These are phyloP conservation scores for Cerrena zonata DNA, from an alignment of 1,284 basidiomycete species.

Conservation along the genomic window DNA sequence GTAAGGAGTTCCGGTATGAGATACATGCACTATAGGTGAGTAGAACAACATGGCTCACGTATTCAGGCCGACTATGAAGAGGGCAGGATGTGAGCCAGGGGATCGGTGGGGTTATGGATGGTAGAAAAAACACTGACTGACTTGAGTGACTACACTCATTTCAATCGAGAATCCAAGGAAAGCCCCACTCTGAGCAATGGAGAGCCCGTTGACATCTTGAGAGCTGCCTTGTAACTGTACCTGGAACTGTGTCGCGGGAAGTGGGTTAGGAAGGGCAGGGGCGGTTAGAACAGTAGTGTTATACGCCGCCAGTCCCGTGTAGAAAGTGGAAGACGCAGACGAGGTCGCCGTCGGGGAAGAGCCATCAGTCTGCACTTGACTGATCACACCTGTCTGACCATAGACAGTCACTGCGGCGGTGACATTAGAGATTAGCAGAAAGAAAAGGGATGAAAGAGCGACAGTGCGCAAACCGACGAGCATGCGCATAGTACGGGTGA, in stretches of 20 bases:
- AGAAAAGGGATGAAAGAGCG: not conserved
- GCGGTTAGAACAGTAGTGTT: constrained; percentile 14
- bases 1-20: too few relatives aligned
- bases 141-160: constrained; percentile 61
- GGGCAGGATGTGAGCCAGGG: not conserved
- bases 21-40: not conserved
- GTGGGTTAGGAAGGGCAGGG: constrained; percentile 16
- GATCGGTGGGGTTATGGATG: constrained; percentile 1
- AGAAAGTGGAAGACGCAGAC: not conserved
- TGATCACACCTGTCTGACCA: not conserved
- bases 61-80: constrained; percentile 45
- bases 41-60: too few relatives aligned
- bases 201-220: constrained; percentile 29
- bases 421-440: not conserved
- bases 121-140: constrained; percentile 41
- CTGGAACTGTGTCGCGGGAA: constrained; percentile 15
- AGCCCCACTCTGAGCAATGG: constrained; percentile 51
- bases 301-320: constrained; percentile 13
- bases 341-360: not conserved
- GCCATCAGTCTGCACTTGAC: not conserved
- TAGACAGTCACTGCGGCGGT: constrained; percentile 1
- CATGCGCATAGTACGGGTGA: not conserved
- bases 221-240: constrained; percentile 14
- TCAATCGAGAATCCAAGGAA: constrained; percentile 72
- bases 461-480: too few relatives aligned